Conservation (phyloP, 176 grass and related monocot genomes). For the Carex kokanica region DNA sequence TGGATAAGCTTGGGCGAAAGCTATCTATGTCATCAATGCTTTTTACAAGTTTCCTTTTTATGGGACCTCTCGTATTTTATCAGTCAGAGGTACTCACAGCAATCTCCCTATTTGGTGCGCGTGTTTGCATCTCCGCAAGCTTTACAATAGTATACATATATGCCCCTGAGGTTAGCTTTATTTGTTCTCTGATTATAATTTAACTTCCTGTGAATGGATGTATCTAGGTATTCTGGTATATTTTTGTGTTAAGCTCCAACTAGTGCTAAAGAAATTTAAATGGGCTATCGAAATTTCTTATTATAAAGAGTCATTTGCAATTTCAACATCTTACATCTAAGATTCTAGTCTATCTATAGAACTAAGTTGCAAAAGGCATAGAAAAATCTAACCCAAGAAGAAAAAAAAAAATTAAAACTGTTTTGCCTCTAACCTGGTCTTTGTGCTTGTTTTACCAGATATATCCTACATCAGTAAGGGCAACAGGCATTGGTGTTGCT, state of each 20-base stretch:
- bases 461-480: conserved; percentile 70
- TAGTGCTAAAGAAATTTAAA: neutral
- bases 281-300: neutral
- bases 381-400: neutral
- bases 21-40: conserved; percentile 93
- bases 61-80: conserved; percentile 77
- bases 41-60: conserved; percentile 66
- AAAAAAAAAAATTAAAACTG: neutral
- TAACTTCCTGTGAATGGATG: neutral
- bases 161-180: conserved; percentile 75
- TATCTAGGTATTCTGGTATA: neutral
- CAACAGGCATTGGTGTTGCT: conserved; percentile 70
- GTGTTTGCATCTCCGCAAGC: conserved; percentile 80
- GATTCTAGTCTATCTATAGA: neutral
- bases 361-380: neutral
- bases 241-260: neutral
- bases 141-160: conserved; percentile 94
- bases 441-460: conserved; percentile 38
- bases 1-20: conserved; percentile 83
- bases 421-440: neutral
- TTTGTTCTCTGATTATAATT: neutral
- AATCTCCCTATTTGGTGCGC: conserved; percentile 67
- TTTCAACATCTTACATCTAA: neutral
- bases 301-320: neutral
- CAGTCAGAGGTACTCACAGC: conserved; percentile 52